phyloP scores from a whole-genome alignment of 352 stramenopile genomes.

The Peronosclerospora sorghi region DNA sequence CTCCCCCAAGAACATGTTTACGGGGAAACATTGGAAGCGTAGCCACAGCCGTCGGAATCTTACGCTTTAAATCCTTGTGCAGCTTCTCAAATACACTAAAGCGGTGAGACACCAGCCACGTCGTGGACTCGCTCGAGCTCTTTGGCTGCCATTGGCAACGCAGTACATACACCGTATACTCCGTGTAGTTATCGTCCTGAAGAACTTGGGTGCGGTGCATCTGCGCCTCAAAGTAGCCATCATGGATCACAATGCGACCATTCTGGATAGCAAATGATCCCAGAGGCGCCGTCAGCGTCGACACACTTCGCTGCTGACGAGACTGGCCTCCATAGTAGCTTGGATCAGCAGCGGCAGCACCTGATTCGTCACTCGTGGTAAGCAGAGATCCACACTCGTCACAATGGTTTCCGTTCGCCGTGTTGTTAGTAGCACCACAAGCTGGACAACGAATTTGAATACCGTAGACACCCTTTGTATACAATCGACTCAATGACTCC shows the following conservation, averaged over 20 bases:
- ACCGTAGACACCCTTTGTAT: slow-evolving; percentile 64
- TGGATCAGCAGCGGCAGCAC: slow-evolving; percentile 29
- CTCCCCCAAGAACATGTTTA: slow-evolving; percentile 75
- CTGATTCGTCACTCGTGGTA: slow-evolving; percentile 60
- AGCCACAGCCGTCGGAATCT: slow-evolving; percentile 21
- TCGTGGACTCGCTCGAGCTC: slow-evolving; percentile 23
- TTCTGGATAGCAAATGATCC: slow-evolving; percentile 72
- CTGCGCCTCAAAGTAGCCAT: slow-evolving; percentile 74
- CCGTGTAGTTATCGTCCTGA: slow-evolving; percentile 83
- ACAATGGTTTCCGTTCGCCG: slow-evolving; percentile 80
- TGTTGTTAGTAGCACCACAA: slow-evolving; percentile 82
- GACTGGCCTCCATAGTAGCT: slow-evolving; percentile 50
- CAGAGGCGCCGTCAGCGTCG: slow-evolving; percentile 55
- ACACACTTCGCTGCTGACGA: slow-evolving; percentile 40
- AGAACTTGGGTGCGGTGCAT: slow-evolving; percentile 81
- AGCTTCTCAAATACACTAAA: slow-evolving; percentile 29
- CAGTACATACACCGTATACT: slow-evolving; percentile 85
- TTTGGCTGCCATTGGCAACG: slow-evolving; percentile 76
- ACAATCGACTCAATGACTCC: slow-evolving; percentile 71
- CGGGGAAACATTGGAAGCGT: slow-evolving; percentile 54
- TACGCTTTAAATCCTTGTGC: slow-evolving; percentile 26
- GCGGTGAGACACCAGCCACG: slow-evolving; percentile 23
- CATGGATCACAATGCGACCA: slow-evolving; percentile 72
- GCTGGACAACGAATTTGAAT: slow-evolving; percentile 82
- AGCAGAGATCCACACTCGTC: slow-evolving; percentile 77